Percentiles rank a stretch among this genome's conserved stretches.
phyloP scores from a whole-genome alignment of 2,329 filamentous ascomycete genomes.

The Atkinsonella texensis region DNA sequence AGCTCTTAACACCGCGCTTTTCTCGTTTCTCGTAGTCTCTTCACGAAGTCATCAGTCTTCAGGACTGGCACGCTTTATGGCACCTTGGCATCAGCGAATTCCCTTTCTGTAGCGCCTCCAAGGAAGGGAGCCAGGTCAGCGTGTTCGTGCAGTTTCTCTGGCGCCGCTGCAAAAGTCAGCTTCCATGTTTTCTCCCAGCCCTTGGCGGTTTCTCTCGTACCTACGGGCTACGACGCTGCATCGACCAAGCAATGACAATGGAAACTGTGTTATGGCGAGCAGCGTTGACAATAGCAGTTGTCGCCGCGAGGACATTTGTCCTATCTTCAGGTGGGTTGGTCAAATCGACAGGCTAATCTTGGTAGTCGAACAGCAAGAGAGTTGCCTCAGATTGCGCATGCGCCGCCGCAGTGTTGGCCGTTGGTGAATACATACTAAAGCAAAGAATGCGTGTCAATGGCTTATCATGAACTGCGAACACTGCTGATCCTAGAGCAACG shows the following conservation, averaged over 20 bases:
- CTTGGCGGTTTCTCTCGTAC: constrained; percentile 5
- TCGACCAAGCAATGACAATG: constrained; percentile 8
- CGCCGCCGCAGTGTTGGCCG: not conserved
- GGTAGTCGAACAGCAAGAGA: constrained; percentile 9
- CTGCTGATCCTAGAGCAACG: not conserved
- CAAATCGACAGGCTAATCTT: constrained; percentile 6
- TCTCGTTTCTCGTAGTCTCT: constrained; percentile 2
- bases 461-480: not conserved
- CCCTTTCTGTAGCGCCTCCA: not conserved
- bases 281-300: constrained; percentile 2
- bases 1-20: constrained; percentile 1
- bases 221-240: not conserved
- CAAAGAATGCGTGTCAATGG: not conserved
- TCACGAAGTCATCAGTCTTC: constrained; percentile 1
- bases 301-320: constrained; percentile 4
- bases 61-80: constrained; percentile 7
- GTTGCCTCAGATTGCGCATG: constrained; percentile 7
- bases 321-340: constrained; percentile 4
- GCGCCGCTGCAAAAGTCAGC: constrained; percentile 2
- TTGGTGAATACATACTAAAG: not conserved
- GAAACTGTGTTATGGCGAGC: constrained; percentile 4
- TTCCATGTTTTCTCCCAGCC: constrained; percentile 6
- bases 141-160: constrained; percentile 2
- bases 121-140: not conserved
- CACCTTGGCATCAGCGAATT: constrained; percentile 1